phyloP scores from a whole-genome alignment of 768 basidiomycete species.

The Amanita thiersii region DNA sequence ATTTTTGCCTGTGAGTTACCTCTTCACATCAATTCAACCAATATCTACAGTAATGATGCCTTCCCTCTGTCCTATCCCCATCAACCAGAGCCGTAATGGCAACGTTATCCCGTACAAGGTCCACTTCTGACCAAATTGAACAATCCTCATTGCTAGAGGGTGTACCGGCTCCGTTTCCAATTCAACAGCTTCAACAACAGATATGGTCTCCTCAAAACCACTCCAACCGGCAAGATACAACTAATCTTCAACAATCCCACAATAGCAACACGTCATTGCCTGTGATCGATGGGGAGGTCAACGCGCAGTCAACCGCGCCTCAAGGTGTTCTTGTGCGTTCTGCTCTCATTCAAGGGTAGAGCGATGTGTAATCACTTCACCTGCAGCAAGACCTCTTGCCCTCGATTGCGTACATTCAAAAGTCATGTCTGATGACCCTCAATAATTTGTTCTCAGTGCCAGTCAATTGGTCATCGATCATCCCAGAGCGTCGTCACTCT shows the following conservation, averaged over 20 bases:
- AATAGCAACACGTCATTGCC: not conserved
- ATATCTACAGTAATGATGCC: too few relatives aligned
- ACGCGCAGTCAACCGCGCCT: conserved; percentile 8
- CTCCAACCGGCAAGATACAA: too few relatives aligned
- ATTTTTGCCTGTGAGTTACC: not conserved
- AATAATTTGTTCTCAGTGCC: conserved; percentile 56
- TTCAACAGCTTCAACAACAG: conserved; percentile 21
- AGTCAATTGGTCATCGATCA: conserved; percentile 42
- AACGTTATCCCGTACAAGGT: conserved; percentile 28
- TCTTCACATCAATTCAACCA: too few relatives aligned
- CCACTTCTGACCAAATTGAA: conserved; percentile 15
- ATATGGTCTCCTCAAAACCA: not conserved
- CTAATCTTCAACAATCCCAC: not conserved
- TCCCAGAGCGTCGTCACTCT: conserved; percentile 54
- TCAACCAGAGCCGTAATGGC: conserved; percentile 21
- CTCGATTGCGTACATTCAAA: conserved; percentile 67
- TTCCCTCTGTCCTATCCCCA: too few relatives aligned
- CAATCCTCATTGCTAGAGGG: conserved; percentile 18
- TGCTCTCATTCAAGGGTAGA: conserved; percentile 5
- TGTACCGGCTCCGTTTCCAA: conserved; percentile 34
- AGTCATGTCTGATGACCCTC: conserved; percentile 67
- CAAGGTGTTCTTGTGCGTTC: conserved; percentile 16
- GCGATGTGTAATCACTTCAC: conserved; percentile 5
- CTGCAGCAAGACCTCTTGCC: conserved; percentile 54
- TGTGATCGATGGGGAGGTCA: not conserved